phyloP scores from a whole-genome alignment of 352 stramenopile species.

The Globisporangium apiculatum region DNA sequence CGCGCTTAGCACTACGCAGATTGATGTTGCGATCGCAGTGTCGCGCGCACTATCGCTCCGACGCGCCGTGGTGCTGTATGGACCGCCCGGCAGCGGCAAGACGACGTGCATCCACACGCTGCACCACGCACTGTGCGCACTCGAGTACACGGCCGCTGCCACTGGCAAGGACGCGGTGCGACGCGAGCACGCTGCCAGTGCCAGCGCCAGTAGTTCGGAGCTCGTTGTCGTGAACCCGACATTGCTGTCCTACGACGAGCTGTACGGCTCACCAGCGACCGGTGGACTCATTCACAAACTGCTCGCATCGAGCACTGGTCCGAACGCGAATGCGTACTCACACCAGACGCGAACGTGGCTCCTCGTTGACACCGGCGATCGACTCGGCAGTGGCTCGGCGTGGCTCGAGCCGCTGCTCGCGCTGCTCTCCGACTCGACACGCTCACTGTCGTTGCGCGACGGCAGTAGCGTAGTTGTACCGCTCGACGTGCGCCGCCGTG shows the following conservation, averaged over 20 bases:
- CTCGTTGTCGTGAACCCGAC: slow-evolving; percentile 27
- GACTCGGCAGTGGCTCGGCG: slow-evolving; percentile 9
- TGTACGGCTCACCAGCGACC: slow-evolving; percentile 13
- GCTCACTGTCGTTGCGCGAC: slow-evolving; percentile 4
- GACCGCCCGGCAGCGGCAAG: slow-evolving; percentile 33
- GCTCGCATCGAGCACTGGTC: background rate
- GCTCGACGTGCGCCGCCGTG: background rate
- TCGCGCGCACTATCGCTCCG: slow-evolving; percentile 25
- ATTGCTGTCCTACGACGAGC: slow-evolving; percentile 23
- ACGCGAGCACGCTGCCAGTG: background rate
- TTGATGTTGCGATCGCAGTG: slow-evolving; percentile 31
- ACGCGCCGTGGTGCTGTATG: slow-evolving; percentile 27
- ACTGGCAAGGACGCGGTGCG: too few species aligned
- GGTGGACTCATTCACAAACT: slow-evolving; percentile 3
- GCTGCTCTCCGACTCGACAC: background rate
- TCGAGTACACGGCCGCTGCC: slow-evolving; percentile 25
- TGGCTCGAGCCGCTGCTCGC: slow-evolving; percentile 24
- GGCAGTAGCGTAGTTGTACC: background rate
- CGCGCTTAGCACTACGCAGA: slow-evolving; percentile 5
- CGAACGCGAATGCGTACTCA: background rate
- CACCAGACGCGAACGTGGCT: slow-evolving; percentile 17
- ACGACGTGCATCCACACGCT: slow-evolving; percentile 38
- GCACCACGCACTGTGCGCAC: slow-evolving; percentile 35
- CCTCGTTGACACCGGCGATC: slow-evolving; percentile 18
- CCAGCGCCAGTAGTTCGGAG: slow-evolving; percentile 4